A percentile compares a stretch with the other conserved stretches of the same genome.
These are phyloP conservation scores for Penicillium expansum DNA, from an alignment of 2,329 filamentous ascomycete genomes.

Conservation along the genomic window DNA sequence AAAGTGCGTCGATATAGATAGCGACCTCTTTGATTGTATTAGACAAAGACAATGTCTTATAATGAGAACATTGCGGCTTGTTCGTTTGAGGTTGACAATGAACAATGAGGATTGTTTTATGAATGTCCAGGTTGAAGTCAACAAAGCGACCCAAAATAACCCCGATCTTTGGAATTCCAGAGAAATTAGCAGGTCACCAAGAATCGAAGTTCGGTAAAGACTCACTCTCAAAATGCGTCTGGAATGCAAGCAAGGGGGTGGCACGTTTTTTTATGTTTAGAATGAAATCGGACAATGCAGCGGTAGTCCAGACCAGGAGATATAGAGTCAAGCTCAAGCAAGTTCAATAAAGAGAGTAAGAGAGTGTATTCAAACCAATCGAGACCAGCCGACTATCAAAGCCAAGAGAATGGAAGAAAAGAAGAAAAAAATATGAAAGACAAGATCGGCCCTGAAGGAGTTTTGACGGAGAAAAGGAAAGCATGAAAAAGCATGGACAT, in stretches of 20 bases:
- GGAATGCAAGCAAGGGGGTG: constrained; percentile 4
- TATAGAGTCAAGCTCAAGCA: neutral
- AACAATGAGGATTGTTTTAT: constrained; percentile 1
- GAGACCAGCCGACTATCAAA: neutral
- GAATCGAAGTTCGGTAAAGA: neutral
- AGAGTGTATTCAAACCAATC: neutral
- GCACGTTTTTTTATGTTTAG: neutral
- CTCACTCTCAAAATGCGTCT: neutral
- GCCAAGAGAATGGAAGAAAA: neutral
- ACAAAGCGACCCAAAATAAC: constrained; percentile 5
- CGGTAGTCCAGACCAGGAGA: neutral
- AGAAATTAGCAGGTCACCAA: constrained; percentile 1
- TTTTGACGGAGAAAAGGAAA: neutral
- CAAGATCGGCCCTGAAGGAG: neutral
- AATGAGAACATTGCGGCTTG: neutral
- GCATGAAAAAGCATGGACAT: neutral
- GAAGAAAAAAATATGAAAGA: neutral
- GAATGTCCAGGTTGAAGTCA: constrained; percentile 1
- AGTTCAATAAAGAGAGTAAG: neutral
- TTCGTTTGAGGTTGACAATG: neutral
- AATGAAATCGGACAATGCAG: neutral
- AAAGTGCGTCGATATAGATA: constrained; percentile 1
- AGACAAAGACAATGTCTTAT: constrained; percentile 7
- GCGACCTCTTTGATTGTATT: constrained; percentile 1
- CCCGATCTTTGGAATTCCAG: neutral